phyloP scores from a whole-genome alignment of 208 protist species.

The Acanthamoeba divionensis region DNA sequence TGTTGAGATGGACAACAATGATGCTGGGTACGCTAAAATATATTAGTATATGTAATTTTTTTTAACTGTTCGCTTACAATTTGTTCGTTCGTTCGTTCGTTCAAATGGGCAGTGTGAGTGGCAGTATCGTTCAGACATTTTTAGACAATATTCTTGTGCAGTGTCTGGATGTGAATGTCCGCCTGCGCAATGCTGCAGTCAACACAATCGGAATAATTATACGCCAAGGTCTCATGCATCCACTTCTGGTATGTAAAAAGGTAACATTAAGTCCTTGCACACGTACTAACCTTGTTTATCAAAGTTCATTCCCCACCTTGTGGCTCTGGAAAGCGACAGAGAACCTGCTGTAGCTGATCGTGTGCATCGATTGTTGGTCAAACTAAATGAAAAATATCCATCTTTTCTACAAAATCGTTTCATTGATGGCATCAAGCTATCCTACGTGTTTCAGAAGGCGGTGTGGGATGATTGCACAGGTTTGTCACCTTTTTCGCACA shows the following conservation, averaged over 20 bases:
- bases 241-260: not conserved
- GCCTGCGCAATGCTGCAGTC: not conserved
- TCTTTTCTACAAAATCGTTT: slow-evolving; percentile 49
- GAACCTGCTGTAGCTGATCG: not conserved
- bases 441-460: slow-evolving; percentile 19
- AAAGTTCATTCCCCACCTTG: slow-evolving; percentile 41
- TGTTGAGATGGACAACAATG: slow-evolving; percentile 55
- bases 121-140: not conserved
- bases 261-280: not conserved
- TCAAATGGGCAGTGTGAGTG: not conserved
- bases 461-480: not conserved
- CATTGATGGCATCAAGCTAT: slow-evolving; percentile 49
- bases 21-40: not conserved
- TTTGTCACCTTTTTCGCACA: not conserved
- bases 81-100: not conserved
- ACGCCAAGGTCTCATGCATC: slow-evolving; percentile 48
- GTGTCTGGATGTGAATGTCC: not conserved
- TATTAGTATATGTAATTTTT: not conserved
- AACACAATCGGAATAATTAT: not conserved
- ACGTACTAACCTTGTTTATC: not conserved
- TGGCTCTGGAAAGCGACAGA: slow-evolving; percentile 21
- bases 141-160: slow-evolving; percentile 4
- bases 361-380: slow-evolving; percentile 1
- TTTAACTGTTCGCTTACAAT: not conserved
- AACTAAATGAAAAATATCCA: slow-evolving; percentile 27